Conservation (phyloP, 371 early-diverging fungal genomes). For the Mucor lusitanicus region DNA sequence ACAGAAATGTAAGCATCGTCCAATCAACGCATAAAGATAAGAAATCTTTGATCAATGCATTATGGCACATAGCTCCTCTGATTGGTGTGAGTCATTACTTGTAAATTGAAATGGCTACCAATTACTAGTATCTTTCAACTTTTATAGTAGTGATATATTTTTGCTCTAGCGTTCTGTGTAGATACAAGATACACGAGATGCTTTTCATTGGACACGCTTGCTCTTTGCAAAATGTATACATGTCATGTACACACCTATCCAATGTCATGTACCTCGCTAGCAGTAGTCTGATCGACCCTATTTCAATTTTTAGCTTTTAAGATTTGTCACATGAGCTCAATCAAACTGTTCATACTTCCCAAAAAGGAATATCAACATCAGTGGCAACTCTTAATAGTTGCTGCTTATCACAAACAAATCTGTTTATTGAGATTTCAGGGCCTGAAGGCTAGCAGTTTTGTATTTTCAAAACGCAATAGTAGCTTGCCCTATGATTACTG, state of each 20-base stretch:
- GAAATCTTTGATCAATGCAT: slow-evolving; percentile 36
- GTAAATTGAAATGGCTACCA: slow-evolving; percentile 7
- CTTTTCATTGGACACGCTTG: neutral
- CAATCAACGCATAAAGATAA: slow-evolving; percentile 22
- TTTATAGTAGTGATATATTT: neutral
- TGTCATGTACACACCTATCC: neutral
- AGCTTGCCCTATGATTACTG: too few species aligned
- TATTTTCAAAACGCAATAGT: too few species aligned
- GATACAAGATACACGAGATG: neutral
- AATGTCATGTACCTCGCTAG: too few species aligned
- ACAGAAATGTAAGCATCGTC: neutral
- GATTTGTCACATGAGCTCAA: neutral
- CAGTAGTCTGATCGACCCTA: neutral
- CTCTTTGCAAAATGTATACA: neutral
- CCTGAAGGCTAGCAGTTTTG: too few species aligned
- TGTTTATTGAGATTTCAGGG: neutral
- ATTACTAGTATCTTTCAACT: neutral
- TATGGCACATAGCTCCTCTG: slow-evolving; percentile 15
- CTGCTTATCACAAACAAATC: neutral
- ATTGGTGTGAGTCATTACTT: slow-evolving; percentile 55
- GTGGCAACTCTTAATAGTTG: neutral
- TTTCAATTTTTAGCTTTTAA: neutral
- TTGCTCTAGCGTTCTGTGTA: neutral
- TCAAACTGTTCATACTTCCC: neutral
- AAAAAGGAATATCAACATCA: neutral